Evolutionary conservation across 768 basidiomycete species (phyloP), one percentile per base, ranked within the genome.

Genomic region (Collybiopsis confluens): DNA sequence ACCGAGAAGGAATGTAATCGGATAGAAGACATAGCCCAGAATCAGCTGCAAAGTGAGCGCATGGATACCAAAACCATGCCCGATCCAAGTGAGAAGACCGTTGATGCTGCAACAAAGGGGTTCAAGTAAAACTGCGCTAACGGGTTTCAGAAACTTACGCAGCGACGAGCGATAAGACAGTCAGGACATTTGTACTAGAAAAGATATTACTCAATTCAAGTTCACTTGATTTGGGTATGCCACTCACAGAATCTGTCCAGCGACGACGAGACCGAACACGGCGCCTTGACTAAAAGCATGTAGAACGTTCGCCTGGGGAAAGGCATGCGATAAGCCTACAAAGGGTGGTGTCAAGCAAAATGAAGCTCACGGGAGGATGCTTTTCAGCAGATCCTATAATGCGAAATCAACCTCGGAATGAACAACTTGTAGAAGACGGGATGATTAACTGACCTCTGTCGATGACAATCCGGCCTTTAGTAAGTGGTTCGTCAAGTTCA

Each of bases 261-360:
- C 92, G 47, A 95, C 89, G 55, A 88, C 72, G 38, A 94, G 68
- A 69, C 93, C 92, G 59, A 95, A 92, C 35, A 84, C 67, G 13
- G 91, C 92, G 55, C 92, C 92, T 62, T 86, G 75, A 52, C 86
- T 85, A 70, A 95, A 96, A 5, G 93, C 93, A 61, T 96, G 92
- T 16, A 96, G 79, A 18, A 83, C 88, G 64, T 96, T 96, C 45
- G 80, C 82, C 77, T 78, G 49, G 28, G 46, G 37, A 33, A 43
- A 46, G 45, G 45, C 53, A 24, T n/a, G 38, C 45, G 6, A 3
- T 1, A 26, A 58, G 24, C 21, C 38, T 11, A 26, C 47, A 18
- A 13, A 30, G 35, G 38, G 30, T 1, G 21, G 16, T 57, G 9
- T 15, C 37, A 54, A 27, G 27, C 7, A 24, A 30, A 16, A 30